Conservation (phyloP, 2,329 filamentous ascomycete species). For the Chaetothyriales sp. region DNA sequence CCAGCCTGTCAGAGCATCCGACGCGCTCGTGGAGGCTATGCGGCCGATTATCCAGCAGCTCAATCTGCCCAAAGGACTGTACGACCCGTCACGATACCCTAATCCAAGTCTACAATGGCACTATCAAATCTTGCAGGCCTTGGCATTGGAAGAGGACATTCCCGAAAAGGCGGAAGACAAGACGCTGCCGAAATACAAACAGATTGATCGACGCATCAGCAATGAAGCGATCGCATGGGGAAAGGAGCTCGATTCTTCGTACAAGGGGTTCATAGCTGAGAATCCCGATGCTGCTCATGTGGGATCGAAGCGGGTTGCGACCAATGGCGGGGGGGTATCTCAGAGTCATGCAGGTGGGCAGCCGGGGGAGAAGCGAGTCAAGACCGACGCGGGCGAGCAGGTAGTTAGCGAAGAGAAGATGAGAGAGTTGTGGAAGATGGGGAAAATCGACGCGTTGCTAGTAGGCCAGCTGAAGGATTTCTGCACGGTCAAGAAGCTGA, state of each 20-base stretch:
- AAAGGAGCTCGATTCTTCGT: slow-evolving; percentile 49
- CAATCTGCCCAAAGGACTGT: slow-evolving; percentile 72
- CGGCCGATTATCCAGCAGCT: slow-evolving; percentile 68
- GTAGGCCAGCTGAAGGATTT: slow-evolving; percentile 35
- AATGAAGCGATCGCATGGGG: slow-evolving; percentile 68
- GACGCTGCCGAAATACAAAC: slow-evolving; percentile 69
- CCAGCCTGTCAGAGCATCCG: slow-evolving; percentile 43
- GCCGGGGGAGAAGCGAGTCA: slow-evolving; percentile 37
- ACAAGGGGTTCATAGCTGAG: slow-evolving; percentile 29
- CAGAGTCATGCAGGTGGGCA: slow-evolving; percentile 9
- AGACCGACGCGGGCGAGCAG: slow-evolving; percentile 23
- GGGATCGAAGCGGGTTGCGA: slow-evolving; percentile 33
- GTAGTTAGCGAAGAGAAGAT: slow-evolving; percentile 25
- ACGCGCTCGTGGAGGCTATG: slow-evolving; percentile 68
- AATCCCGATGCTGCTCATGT: slow-evolving; percentile 29
- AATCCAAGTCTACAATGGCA: slow-evolving; percentile 95
- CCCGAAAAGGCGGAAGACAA: slow-evolving; percentile 62
- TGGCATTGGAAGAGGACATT: slow-evolving; percentile 83
- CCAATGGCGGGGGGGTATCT: slow-evolving; percentile 12
- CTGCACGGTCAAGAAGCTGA: slow-evolving; percentile 30
- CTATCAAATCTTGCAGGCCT: slow-evolving; percentile 81
- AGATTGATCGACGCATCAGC: slow-evolving; percentile 80
- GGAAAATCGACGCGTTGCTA: slow-evolving; percentile 34
- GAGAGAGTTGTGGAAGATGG: slow-evolving; percentile 28
- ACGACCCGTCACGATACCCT: slow-evolving; percentile 75